Evolutionary conservation across 805 yeast species (phyloP), one percentile per base, ranked within the genome.

Genomic region (Danielia reshetovae): DNA sequence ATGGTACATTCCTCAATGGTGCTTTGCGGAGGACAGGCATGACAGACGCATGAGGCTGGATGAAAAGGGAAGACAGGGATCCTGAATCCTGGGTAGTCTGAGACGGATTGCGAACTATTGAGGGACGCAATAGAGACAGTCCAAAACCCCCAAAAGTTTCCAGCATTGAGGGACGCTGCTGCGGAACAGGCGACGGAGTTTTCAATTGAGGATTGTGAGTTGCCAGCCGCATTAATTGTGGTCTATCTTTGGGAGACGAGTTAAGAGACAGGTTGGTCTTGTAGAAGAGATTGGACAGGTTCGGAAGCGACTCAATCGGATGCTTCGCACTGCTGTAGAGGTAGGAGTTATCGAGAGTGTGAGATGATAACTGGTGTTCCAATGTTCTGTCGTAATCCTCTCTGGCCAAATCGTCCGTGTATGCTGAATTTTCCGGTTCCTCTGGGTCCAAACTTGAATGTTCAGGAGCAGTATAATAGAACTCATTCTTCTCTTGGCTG

Each of bases 401-500:
- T 19, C 23, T 19, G 9, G 9, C 9, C 7, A 7, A 19, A 9
- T 19, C 23, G 9, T 19, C 23, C 23, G 23, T 7, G 26, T 24
- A n/a, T n/a, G n/a, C n/a, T n/a, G n/a, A n/a, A n/a, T n/a, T n/a
- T 19, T 19, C 22, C 9, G 7, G 9, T 19, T 7, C 9, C 22
- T 19, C 22, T 19, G 22, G 22, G 9, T 19, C 22, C n/a, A n/a
- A n/a, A n/a, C n/a, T n/a, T n/a, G n/a, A n/a, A n/a, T n/a, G n/a
- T 7, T 19, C 22, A 19, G 7, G 9, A 7, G 7, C 9, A 9
- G 9, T 7, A 7, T 18, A 16, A 31, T 67, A 70, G 45, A 62
- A 71, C 25, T 72, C 75, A 27, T 54, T 31, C 33, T 60, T 64
- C 9, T 67, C 65, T 49, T 81, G 86, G 22, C 66, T 63, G 2